These are phyloP conservation scores for Sordariomycetes sp. DNA, from an alignment of 2,329 filamentous ascomycete genomes.

Conservation along the genomic window DNA sequence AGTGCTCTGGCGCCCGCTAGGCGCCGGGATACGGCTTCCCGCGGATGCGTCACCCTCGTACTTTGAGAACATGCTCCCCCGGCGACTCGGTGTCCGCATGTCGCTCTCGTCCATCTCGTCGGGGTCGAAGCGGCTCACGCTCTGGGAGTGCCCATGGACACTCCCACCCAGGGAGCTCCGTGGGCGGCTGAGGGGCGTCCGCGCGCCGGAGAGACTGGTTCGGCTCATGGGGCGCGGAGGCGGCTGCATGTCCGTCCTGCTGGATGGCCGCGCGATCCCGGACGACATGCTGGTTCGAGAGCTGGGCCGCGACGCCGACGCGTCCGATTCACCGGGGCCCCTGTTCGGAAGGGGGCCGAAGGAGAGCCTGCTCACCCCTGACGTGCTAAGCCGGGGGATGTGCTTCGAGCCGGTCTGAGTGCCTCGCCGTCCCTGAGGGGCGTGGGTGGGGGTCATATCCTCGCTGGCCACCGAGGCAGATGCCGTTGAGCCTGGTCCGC, in stretches of 20 bases:
- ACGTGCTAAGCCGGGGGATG: constrained; percentile 48
- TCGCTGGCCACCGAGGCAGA: constrained; percentile 38
- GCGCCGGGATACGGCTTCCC: constrained; percentile 31
- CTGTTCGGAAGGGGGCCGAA: constrained; percentile 52
- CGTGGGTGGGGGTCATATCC: constrained; percentile 37
- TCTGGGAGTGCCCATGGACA: constrained; percentile 45
- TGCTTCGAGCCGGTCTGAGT: constrained; percentile 29
- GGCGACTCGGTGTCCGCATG: constrained; percentile 41
- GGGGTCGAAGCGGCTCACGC: constrained; percentile 43
- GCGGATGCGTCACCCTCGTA: constrained; percentile 27
- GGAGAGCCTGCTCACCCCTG: constrained; percentile 51
- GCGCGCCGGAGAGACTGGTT: constrained; percentile 46
- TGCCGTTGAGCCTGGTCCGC: constrained; percentile 45
- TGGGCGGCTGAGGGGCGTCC: constrained; percentile 59
- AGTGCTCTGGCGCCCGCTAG: constrained; percentile 29
- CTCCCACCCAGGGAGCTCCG: constrained; percentile 61
- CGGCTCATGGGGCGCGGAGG: constrained; percentile 54
- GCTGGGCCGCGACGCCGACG: constrained; percentile 54
- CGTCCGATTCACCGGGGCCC: constrained; percentile 26
- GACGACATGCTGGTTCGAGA: constrained; percentile 58
- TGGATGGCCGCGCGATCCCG: constrained; percentile 37
- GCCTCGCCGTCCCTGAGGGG: constrained; percentile 6
- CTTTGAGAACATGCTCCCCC: constrained; percentile 40
- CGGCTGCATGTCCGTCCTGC: constrained; percentile 41
- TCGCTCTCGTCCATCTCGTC: constrained; percentile 28